Percentiles rank a stretch among this genome's conserved stretches.
Evolutionary conservation across 768 basidiomycete genomes (phyloP).

Genomic region (Hericium coralloides): DNA sequence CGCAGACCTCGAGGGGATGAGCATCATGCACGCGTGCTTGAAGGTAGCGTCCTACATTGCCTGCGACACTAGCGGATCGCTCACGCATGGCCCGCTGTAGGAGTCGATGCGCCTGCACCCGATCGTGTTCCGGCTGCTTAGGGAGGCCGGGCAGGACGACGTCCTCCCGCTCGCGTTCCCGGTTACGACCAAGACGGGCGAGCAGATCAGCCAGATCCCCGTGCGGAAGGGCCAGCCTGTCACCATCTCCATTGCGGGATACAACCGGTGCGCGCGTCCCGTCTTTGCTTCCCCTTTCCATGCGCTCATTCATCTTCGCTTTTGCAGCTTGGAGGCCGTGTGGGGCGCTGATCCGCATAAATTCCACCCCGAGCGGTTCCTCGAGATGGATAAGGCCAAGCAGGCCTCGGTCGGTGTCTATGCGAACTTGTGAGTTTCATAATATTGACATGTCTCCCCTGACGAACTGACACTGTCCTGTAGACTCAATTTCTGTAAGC

Average conservation of each 20-base stretch:
- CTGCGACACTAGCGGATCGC: background rate
- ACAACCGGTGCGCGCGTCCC: conserved; percentile 8
- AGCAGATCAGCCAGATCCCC: conserved; percentile 3
- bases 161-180: conserved; percentile 11
- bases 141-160: conserved; percentile 10
- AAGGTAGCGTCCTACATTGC: conserved; percentile 1
- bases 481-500: conserved; percentile 7
- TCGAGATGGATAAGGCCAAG: background rate
- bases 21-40: conserved; percentile 8
- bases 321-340: conserved; percentile 5
- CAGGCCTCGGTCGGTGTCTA: conserved; percentile 3
- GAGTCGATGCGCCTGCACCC: conserved; percentile 13
- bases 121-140: conserved; percentile 2
- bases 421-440: conserved; percentile 9
- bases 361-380: conserved; percentile 11
- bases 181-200: conserved; percentile 8
- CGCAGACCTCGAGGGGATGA: conserved; percentile 7
- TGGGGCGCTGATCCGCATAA: conserved; percentile 9
- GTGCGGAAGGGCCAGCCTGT: conserved; percentile 6
- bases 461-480: background rate
- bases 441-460: background rate
- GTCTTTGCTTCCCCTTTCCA: background rate
- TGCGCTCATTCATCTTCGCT: background rate
- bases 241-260: conserved; percentile 2
- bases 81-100: background rate